Percentiles rank a stretch among this genome's conserved stretches.
Conservation (phyloP, 257 asterid species). For the Solanum medicagineum region DNA sequence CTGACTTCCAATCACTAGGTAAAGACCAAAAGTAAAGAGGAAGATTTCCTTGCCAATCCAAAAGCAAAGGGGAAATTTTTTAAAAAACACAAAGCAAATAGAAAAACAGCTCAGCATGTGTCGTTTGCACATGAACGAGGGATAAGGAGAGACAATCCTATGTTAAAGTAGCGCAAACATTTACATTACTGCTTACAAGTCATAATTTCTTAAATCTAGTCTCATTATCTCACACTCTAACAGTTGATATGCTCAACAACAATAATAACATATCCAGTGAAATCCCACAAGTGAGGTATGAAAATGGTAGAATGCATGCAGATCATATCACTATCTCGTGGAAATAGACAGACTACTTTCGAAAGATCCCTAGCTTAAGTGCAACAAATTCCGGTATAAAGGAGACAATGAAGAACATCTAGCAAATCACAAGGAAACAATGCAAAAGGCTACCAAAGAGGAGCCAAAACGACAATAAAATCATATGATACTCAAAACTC, state of each 20-base stretch:
- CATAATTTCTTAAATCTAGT: not conserved
- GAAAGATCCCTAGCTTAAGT: too few relatives aligned
- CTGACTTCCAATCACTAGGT: not conserved
- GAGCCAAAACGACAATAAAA: too few relatives aligned
- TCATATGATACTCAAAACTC: too few relatives aligned
- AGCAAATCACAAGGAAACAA: too few relatives aligned
- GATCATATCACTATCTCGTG: too few relatives aligned
- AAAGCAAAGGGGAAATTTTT: not conserved
- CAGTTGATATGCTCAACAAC: not conserved
- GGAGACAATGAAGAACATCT: too few relatives aligned
- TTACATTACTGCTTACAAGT: not conserved
- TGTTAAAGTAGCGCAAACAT: not conserved
- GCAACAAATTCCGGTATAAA: too few relatives aligned
- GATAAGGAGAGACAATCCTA: not conserved
- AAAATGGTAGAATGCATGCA: too few relatives aligned
- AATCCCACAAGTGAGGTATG: too few relatives aligned
- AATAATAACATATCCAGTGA: too few relatives aligned
- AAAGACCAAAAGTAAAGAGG: not conserved
- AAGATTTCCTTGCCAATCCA: not conserved
- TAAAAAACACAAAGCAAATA: not conserved
- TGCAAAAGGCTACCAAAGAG: too few relatives aligned
- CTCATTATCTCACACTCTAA: not conserved
- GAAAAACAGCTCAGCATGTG: not conserved
- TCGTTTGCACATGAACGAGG: not conserved
- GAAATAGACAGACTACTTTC: too few relatives aligned